These are phyloP conservation scores for Clavispora fructus DNA, from an alignment of 805 yeast genomes.

Conservation along the genomic window DNA sequence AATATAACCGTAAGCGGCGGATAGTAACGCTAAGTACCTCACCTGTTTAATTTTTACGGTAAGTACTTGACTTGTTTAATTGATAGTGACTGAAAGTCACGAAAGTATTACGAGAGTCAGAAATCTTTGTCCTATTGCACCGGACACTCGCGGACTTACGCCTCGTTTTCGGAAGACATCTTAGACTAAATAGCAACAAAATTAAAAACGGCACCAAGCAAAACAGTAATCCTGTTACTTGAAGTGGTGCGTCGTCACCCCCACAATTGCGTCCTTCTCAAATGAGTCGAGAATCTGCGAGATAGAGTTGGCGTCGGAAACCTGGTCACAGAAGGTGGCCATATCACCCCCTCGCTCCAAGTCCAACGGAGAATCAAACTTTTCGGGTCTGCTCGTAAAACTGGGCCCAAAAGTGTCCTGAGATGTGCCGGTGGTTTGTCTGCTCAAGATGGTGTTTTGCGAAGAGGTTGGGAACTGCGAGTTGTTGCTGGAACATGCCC, in stretches of 20 bases:
- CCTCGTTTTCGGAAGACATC: too few species aligned
- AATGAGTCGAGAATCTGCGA: constrained; percentile 10
- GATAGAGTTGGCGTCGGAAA: constrained; percentile 9
- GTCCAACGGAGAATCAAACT: not conserved
- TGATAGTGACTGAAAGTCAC: too few species aligned
- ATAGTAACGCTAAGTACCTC: too few species aligned
- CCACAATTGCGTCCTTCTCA: constrained; percentile 2
- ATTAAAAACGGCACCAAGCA: not conserved
- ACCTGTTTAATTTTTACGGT: too few species aligned
- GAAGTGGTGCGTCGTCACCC: not conserved
- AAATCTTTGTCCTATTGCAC: too few species aligned
- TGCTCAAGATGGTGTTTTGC: constrained; percentile 11
- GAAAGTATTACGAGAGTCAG: too few species aligned
- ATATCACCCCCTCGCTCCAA: not conserved
- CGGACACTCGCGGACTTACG: too few species aligned
- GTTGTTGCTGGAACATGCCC: constrained; percentile 74
- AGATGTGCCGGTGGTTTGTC: constrained; percentile 1
- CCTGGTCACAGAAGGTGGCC: not conserved
- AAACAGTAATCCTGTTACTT: not conserved
- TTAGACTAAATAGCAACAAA: too few species aligned
- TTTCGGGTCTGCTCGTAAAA: not conserved
- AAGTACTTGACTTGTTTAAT: too few species aligned
- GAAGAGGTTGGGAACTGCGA: constrained; percentile 20
- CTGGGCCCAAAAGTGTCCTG: not conserved
- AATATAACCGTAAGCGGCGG: too few species aligned